Evolutionary conservation across 768 basidiomycete species (phyloP).

Genomic region (Collybia mongolica): DNA sequence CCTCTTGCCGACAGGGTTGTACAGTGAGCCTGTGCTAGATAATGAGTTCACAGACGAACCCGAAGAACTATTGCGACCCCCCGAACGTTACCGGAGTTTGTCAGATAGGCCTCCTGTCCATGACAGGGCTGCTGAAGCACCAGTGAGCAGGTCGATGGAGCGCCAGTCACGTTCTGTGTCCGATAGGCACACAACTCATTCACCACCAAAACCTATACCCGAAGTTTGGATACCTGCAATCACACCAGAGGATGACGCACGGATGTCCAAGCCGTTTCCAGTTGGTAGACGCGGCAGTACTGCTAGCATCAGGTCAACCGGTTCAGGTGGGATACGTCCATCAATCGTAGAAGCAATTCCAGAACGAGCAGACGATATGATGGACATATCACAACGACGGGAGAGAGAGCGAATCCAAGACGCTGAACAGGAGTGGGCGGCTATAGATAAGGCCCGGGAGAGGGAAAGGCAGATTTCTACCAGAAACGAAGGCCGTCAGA

Average conservation of each 20-base stretch:
- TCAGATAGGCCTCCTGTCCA: slow-evolving; percentile 14
- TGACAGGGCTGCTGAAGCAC: slow-evolving; percentile 7
- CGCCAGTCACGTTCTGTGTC: slow-evolving; percentile 12
- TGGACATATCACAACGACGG: slow-evolving; percentile 1
- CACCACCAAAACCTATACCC: slow-evolving; percentile 32
- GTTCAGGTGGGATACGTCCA: slow-evolving; percentile 38
- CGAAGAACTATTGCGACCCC: slow-evolving; percentile 19
- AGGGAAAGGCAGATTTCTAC: slow-evolving; percentile 10
- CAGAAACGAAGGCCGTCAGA: slow-evolving; percentile 15
- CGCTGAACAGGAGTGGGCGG: slow-evolving; percentile 6
- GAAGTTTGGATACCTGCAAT: slow-evolving; percentile 52
- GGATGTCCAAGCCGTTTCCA: slow-evolving; percentile 38
- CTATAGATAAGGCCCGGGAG: slow-evolving; percentile 13
- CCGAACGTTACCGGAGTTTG: slow-evolving; percentile 12
- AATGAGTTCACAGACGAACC: slow-evolving; percentile 16
- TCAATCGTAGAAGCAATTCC: slow-evolving; percentile 37
- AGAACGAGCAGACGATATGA: slow-evolving; percentile 28
- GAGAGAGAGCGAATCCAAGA: slow-evolving; percentile 2
- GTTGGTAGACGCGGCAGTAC: slow-evolving; percentile 47
- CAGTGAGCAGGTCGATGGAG: slow-evolving; percentile 11
- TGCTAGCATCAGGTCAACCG: slow-evolving; percentile 47
- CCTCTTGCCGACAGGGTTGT: background rate
- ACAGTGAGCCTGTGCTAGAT: slow-evolving; percentile 2
- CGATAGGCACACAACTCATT: slow-evolving; percentile 30
- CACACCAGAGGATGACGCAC: slow-evolving; percentile 42